A percentile compares a stretch with the other conserved stretches of the same genome.
Evolutionary conservation across 352 stramenopile genomes (phyloP).

Genomic region (Phytopythium vexans): DNA sequence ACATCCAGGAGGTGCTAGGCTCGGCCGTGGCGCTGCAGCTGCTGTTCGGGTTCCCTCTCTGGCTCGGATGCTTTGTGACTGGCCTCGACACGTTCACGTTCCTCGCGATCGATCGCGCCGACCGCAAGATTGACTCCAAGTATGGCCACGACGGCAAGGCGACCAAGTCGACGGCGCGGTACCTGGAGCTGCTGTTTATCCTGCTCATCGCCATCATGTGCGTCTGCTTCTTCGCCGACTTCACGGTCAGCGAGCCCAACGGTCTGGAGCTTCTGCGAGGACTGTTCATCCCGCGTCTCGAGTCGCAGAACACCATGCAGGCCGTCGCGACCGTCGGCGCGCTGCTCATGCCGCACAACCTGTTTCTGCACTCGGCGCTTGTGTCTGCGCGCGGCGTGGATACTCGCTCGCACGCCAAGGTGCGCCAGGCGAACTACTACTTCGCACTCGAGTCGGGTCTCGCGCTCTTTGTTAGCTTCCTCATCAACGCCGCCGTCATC

Average conservation of each 20-base stretch:
- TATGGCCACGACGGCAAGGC: neutral
- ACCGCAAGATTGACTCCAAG: constrained; percentile 10
- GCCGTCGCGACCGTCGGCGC: constrained; percentile 81
- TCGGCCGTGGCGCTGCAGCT: constrained; percentile 81
- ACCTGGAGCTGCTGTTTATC: constrained; percentile 85
- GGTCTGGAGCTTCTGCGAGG: constrained; percentile 66
- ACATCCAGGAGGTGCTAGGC: constrained; percentile 82
- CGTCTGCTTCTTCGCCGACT: constrained; percentile 87
- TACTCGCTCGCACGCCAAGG: constrained; percentile 9
- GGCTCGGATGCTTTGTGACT: constrained; percentile 66
- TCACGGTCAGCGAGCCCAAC: constrained; percentile 62
- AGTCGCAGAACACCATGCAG: constrained; percentile 54
- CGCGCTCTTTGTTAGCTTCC: constrained; percentile 84
- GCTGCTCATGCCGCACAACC: constrained; percentile 96
- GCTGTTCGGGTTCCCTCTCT: constrained; percentile 66
- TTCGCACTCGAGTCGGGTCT: constrained; percentile 83
- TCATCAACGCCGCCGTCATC: constrained; percentile 91
- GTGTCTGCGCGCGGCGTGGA: constrained; percentile 51
- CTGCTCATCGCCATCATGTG: constrained; percentile 87
- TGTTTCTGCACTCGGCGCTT: constrained; percentile 92
- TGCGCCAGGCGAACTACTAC: constrained; percentile 78
- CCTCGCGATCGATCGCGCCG: constrained; percentile 68
- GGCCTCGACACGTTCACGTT: constrained; percentile 89
- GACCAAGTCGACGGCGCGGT: constrained; percentile 8
- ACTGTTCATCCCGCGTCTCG: constrained; percentile 58